Evolutionary conservation across 164 flowering plant species (phyloP).

Genomic region (Houttuynia cordata): DNA sequence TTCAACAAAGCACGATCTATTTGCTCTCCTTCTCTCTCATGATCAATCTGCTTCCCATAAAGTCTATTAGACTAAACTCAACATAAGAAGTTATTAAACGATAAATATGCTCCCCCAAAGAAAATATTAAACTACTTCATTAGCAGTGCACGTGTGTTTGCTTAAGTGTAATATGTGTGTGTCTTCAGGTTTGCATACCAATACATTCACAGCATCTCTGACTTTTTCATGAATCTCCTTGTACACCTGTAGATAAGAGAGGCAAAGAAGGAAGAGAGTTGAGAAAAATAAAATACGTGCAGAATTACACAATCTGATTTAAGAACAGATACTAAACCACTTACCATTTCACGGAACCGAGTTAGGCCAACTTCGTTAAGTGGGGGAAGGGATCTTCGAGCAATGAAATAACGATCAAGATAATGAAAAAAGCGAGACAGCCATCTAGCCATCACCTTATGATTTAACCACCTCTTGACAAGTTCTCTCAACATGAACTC

Average conservation of each 20-base stretch:
- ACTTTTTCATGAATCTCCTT: constrained; percentile 10
- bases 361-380: constrained; percentile 85
- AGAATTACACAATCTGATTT: neutral
- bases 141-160: too few relatives aligned
- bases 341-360: constrained; percentile 86
- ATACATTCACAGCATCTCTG: constrained; percentile 10
- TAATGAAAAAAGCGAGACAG: constrained; percentile 83
- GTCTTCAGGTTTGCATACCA: constrained; percentile 5
- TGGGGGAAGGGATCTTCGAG: too few relatives aligned
- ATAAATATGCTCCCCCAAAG: neutral
- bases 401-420: constrained; percentile 90
- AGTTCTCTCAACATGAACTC: constrained; percentile 95
- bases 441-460: constrained; percentile 95
- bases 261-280: neutral
- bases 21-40: constrained; percentile 41
- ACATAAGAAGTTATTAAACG: too few relatives aligned
- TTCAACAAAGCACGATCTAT: too few relatives aligned
- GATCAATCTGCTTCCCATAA: constrained; percentile 8
- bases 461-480: constrained; percentile 87
- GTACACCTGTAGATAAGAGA: constrained; percentile 5
- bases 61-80: too few relatives aligned
- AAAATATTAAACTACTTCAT: too few relatives aligned
- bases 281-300: too few relatives aligned
- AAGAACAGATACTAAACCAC: neutral
- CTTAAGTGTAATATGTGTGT: neutral